These are phyloP conservation scores for Cladosporium halotolerans DNA, from an alignment of 2,329 filamentous ascomycete genomes.

Conservation along the genomic window DNA sequence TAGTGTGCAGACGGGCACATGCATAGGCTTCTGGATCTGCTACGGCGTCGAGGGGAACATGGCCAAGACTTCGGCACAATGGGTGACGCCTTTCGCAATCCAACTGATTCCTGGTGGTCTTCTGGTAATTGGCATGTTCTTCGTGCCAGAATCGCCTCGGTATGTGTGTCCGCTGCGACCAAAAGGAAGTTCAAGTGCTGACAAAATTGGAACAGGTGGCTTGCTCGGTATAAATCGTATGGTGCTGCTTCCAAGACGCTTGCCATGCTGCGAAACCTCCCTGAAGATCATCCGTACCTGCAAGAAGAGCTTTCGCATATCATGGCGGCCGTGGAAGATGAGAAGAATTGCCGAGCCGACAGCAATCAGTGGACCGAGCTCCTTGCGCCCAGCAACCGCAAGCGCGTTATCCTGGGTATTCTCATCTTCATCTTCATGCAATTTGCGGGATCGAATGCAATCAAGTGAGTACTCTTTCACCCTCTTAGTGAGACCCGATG, in stretches of 20 bases:
- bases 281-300: conserved; percentile 13
- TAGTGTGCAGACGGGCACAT: conserved; percentile 24
- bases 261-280: conserved; percentile 12
- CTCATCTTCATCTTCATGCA: conserved; percentile 17
- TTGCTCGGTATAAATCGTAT: conserved; percentile 15
- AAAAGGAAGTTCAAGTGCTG: neutral
- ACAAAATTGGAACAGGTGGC: conserved; percentile 18
- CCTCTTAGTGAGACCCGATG: neutral
- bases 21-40: conserved; percentile 30
- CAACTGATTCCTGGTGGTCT: conserved; percentile 27
- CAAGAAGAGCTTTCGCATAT: conserved; percentile 28
- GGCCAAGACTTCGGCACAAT: conserved; percentile 14
- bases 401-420: conserved; percentile 10
- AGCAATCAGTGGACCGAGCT: conserved; percentile 6
- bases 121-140: conserved; percentile 23
- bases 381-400: conserved; percentile 2
- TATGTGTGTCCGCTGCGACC: neutral
- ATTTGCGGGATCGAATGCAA: conserved; percentile 9
- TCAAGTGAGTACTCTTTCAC: neutral
- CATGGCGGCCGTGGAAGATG: conserved; percentile 14
- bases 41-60: conserved; percentile 25
- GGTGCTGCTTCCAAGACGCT: conserved; percentile 7
- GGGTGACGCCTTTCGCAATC: conserved; percentile 22
- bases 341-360: neutral
- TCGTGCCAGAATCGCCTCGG: conserved; percentile 25